Evolutionary conservation across 176 grass and related monocot species (phyloP).

Genomic region (Ampelocalamus luodianensis): DNA sequence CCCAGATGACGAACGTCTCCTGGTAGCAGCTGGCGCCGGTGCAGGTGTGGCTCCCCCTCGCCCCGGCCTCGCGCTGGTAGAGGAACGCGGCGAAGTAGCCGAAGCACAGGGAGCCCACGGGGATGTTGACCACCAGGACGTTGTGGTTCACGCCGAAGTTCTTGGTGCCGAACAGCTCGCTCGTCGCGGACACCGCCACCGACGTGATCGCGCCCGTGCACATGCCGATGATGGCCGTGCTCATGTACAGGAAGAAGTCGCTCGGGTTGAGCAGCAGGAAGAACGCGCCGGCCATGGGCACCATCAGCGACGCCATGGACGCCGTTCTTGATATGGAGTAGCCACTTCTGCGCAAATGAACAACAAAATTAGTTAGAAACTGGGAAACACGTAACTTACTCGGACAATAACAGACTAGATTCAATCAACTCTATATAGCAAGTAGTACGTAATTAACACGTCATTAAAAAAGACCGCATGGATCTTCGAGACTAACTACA

Average conservation of each 20-base stretch:
- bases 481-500: conserved; percentile 16
- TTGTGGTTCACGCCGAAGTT: conserved; percentile 98
- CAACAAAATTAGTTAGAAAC: neutral
- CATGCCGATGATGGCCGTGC: conserved; percentile 77
- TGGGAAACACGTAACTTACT: neutral
- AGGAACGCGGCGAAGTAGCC: conserved; percentile 84
- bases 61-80: conserved; percentile 66
- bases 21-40: conserved; percentile 68
- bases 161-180: conserved; percentile 84
- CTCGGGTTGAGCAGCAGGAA: conserved; percentile 73
- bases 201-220: conserved; percentile 96
- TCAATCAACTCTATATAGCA: neutral
- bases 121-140: conserved; percentile 87
- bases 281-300: conserved; percentile 83
- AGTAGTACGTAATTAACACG: conserved; percentile 19
- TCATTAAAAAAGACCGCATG: conserved; percentile 31
- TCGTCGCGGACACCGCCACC: conserved; percentile 79
- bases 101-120: conserved; percentile 86
- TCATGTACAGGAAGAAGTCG: conserved; percentile 60
- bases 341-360: conserved; percentile 52
- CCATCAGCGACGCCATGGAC: conserved; percentile 92
- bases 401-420: neutral
- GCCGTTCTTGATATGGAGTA: conserved; percentile 67
- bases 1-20: conserved; percentile 79
- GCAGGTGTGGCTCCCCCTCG: conserved; percentile 56